phyloP scores from a whole-genome alignment of 75 land plant species.

The Pinus tabuliformis region DNA sequence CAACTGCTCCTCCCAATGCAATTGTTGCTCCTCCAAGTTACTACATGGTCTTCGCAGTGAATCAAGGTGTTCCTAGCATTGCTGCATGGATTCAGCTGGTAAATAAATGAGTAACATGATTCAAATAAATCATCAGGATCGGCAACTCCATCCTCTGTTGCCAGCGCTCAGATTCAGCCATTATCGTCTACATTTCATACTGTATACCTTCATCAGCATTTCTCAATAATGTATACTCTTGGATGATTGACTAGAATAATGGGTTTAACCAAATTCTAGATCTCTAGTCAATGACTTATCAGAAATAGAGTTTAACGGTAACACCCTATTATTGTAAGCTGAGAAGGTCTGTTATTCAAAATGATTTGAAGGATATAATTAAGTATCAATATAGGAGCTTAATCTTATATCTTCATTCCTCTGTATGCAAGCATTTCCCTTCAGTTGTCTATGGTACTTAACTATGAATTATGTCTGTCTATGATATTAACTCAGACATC shows the following conservation, averaged over 20 bases:
- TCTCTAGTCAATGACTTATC: background rate
- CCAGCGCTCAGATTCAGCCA: background rate
- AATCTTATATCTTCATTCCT: background rate
- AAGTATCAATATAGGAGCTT: background rate
- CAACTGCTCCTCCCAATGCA: constrained; percentile 44
- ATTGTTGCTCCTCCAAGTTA: constrained; percentile 82
- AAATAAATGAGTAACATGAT: background rate
- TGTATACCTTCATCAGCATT: background rate
- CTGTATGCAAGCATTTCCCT: background rate
- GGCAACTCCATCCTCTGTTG: background rate
- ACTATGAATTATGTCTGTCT: background rate
- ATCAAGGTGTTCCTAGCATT: constrained; percentile 80
- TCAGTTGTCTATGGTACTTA: background rate
- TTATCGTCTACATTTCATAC: background rate
- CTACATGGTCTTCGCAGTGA: constrained; percentile 78
- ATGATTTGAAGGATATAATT: background rate
- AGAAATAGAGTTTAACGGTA: background rate
- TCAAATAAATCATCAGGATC: background rate
- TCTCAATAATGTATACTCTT: background rate
- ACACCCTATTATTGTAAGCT: background rate
- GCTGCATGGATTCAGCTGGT: constrained; percentile 56
- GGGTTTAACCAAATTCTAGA: background rate
- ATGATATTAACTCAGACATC: background rate
- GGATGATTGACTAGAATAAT: background rate
- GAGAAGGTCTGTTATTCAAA: background rate